phyloP scores from a whole-genome alignment of 306 rosid genomes.

The Vicia villosa region DNA sequence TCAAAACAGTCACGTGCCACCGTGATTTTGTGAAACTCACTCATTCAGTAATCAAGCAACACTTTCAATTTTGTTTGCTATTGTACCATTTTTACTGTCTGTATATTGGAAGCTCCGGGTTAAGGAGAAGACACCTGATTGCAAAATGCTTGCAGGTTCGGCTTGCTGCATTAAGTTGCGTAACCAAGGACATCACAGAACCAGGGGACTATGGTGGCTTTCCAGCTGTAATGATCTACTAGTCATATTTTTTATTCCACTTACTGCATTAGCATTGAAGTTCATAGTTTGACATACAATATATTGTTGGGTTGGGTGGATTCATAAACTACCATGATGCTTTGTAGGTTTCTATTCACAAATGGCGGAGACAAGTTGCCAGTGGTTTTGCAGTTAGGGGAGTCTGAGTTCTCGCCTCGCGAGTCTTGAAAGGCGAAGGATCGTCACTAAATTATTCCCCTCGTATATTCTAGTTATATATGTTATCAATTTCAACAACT shows the following conservation, averaged over 20 bases:
- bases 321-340: conserved; percentile 19
- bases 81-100: conserved; percentile 20
- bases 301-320: background rate
- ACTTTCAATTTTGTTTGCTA: background rate
- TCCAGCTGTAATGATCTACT: conserved; percentile 61
- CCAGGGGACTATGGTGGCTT: conserved; percentile 92
- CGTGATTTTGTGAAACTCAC: background rate
- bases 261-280: background rate
- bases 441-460: too few relatives aligned
- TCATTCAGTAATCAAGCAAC: conserved; percentile 2
- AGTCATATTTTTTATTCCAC: background rate
- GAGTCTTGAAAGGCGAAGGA: too few relatives aligned
- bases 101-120: conserved; percentile 17
- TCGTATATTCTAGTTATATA: too few relatives aligned
- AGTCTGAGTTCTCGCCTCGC: background rate
- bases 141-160: conserved; percentile 61
- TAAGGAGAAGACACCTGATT: conserved; percentile 40
- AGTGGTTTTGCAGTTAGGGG: conserved; percentile 23
- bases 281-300: conserved; percentile 10
- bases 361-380: conserved; percentile 84
- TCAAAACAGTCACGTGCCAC: background rate
- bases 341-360: conserved; percentile 61
- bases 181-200: conserved; percentile 76
- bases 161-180: conserved; percentile 83
- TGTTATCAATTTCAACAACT: too few relatives aligned